These are phyloP conservation scores for Cicer judaicum DNA, from an alignment of 306 rosid species.

Conservation along the genomic window DNA sequence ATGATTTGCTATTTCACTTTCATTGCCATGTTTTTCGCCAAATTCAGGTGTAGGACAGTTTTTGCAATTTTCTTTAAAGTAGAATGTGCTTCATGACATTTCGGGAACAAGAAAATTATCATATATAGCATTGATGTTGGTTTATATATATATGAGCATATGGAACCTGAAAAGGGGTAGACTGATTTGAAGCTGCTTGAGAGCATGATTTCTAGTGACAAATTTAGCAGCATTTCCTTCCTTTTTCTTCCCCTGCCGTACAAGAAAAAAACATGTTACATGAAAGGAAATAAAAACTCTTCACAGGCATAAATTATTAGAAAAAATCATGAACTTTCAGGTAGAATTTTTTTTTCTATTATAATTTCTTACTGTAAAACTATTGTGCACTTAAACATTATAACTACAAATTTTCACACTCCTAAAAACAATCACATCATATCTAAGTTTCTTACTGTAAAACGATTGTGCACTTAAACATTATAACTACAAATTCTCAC, in stretches of 20 bases:
- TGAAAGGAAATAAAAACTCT: not conserved
- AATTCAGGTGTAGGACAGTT: no score
- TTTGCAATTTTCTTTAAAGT: no score
- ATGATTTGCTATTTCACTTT: no score
- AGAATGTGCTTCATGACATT: no score
- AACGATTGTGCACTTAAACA: no score
- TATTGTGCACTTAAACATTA: not conserved
- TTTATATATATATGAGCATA: not conserved
- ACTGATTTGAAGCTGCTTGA: constrained; percentile 81
- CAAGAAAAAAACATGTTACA: not conserved
- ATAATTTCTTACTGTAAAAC: not conserved
- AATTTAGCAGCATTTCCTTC: constrained; percentile 94
- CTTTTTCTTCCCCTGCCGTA: constrained; percentile 84
- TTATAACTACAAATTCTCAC: not conserved
- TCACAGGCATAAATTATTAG: not conserved
- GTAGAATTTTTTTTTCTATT: not conserved
- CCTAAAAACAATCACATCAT: not conserved
- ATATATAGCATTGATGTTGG: no score
- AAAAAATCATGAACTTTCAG: not conserved
- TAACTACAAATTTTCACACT: not conserved
- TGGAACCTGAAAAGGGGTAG: constrained; percentile 83
- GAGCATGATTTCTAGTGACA: constrained; percentile 84
- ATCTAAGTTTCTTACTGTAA: not conserved
- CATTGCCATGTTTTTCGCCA: no score
- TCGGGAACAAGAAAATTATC: no score